Evolutionary conservation across 2,329 filamentous ascomycete species (phyloP), one percentile per base, ranked within the genome.

Genomic region (Aspergillus neoniger): DNA sequence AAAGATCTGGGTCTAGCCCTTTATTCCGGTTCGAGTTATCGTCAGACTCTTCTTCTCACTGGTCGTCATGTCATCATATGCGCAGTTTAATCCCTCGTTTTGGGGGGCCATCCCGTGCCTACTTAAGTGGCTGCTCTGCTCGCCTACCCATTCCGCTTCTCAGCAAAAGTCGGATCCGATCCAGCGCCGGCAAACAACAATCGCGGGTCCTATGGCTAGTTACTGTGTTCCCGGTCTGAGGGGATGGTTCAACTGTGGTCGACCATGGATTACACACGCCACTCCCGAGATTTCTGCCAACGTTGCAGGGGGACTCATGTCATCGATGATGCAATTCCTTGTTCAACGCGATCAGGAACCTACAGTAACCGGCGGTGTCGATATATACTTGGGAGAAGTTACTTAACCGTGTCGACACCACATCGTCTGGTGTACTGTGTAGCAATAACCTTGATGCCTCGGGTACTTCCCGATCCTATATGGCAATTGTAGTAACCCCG

Each of bases 251-350:
- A 17, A 9, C n/a, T 14, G 19, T 44, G 23, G 43, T 55, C 43
- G 39, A 47, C 53, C 53, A 47, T 55, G 53, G 53, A 15, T 55
- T 36, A 28, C 9, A 39, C 53, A 32, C 53, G 53, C 53, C 53
- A 55, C 53, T 55, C 53, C 53, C 53, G 53, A 36, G 53, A 43
- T 8, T 36, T 32, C 14, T 43, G 50, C 39, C 53, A 19, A 12
- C 43, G 53, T 28, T 17, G 41, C 41, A 21, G 41, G 41, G 41
- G 14, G 10, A 44, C 25, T 30, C 21, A 47, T 55, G 53, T 55
- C 53, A 55, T 55, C 53, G 53, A 55, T 55, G 53, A 55, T 55
- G 53, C 53, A 55, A 55, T 36, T 15, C 41, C 14, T 21, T 21
- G 21, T 15, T 17, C 47, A n/a, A 17, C 47, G 28, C 47, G 30